Evolutionary conservation across 1,139 yeast species (phyloP).

Genomic region (Yamadazyma atmosphaerica): DNA sequence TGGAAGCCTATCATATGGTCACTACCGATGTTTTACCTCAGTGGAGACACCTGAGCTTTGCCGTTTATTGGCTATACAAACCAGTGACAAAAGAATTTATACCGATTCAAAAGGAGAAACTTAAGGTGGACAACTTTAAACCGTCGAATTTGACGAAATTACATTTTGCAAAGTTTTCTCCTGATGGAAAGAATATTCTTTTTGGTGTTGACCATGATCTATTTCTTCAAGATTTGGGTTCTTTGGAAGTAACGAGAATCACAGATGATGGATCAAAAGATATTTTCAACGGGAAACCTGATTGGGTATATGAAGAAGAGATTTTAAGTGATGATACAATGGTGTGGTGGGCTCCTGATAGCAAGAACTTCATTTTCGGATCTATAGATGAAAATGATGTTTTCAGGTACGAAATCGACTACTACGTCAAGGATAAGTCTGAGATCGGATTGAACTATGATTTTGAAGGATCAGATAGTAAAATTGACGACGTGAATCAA

Average conservation of each 20-base stretch:
- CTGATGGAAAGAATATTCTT: conserved; percentile 34
- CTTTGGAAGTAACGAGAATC: conserved; percentile 35
- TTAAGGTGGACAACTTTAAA: conserved; percentile 8
- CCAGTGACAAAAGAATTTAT: conserved; percentile 20
- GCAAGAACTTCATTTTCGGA: conserved; percentile 61
- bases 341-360: conserved; percentile 88
- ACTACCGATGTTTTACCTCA: conserved; percentile 31
- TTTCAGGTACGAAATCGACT: conserved; percentile 61
- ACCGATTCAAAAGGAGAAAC: conserved; percentile 27
- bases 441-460: conserved; percentile 30
- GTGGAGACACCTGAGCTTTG: conserved; percentile 45
- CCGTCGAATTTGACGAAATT: conserved; percentile 22
- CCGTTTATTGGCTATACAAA: conserved; percentile 39
- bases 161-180: conserved; percentile 47
- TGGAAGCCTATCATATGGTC: conserved; percentile 31
- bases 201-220: conserved; percentile 41
- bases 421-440: conserved; percentile 46
- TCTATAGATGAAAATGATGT: conserved; percentile 74
- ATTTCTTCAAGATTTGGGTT: conserved; percentile 37
- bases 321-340: conserved; percentile 64
- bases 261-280: conserved; percentile 68
- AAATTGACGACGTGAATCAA: conserved; percentile 32
- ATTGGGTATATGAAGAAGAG: conserved; percentile 98
- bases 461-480: conserved; percentile 15
- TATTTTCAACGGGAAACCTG: conserved; percentile 85